Conservation (phyloP, 129 eudicot genomes). For the Centella asiatica region DNA sequence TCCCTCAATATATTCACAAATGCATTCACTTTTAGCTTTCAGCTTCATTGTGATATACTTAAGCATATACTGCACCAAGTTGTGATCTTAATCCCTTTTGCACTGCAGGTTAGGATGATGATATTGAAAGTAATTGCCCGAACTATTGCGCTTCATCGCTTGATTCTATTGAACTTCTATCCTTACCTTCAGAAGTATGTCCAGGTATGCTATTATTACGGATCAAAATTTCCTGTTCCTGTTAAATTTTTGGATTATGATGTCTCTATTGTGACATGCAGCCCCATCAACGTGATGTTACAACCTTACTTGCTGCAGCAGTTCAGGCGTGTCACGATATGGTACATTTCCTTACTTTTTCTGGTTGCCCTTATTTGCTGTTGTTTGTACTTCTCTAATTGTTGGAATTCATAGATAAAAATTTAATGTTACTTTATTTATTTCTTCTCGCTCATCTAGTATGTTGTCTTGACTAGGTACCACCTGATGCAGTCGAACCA, state of each 20-base stretch:
- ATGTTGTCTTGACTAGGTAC: conserved; percentile 47
- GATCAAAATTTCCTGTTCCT: conserved; percentile 10
- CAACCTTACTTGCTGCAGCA: conserved; percentile 89
- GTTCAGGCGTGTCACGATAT: conserved; percentile 99
- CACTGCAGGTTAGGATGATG: conserved; percentile 81
- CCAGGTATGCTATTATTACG: conserved; percentile 43
- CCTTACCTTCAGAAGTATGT: conserved; percentile 86
- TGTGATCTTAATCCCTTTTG: neutral
- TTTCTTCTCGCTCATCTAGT: conserved; percentile 6
- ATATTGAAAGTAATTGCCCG: conserved; percentile 80
- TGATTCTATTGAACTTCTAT: conserved; percentile 64
- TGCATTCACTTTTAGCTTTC: neutral
- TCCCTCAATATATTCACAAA: no score
- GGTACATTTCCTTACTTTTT: conserved; percentile 46
- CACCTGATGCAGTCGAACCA: conserved; percentile 96
- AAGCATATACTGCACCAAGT: neutral
- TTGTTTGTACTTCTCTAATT: neutral
- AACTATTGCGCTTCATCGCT: conserved; percentile 82
- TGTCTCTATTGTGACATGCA: conserved; percentile 22
- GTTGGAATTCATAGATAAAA: neutral
- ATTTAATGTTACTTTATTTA: neutral
- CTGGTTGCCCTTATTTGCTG: neutral
- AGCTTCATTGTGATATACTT: neutral
- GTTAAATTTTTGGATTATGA: conserved; percentile 9
- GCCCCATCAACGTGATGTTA: conserved; percentile 98